Percentiles rank a stretch among this genome's conserved stretches.
Evolutionary conservation across 495 filamentous ascomycete species (phyloP).

Genomic region (Xylaria castorea): DNA sequence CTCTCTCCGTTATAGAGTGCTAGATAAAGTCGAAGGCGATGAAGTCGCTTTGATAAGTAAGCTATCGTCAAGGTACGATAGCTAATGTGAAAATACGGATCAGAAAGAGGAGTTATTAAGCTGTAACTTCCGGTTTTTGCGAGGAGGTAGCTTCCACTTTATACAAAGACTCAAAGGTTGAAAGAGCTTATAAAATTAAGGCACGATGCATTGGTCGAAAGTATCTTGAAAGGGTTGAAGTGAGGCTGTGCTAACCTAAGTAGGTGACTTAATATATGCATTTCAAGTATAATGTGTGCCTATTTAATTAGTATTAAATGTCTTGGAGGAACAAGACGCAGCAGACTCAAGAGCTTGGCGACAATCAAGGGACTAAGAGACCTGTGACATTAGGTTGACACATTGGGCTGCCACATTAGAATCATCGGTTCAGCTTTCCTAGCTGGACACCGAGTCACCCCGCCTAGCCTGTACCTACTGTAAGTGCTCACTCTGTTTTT

Average conservation of each 20-base stretch:
- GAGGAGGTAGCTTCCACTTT: background rate
- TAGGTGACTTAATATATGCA: background rate
- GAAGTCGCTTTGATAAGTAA: background rate
- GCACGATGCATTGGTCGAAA: background rate
- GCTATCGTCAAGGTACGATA: conserved; percentile 3
- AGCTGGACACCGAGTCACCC: conserved; percentile 1
- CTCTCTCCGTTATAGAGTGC: background rate
- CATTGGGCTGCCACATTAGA: background rate
- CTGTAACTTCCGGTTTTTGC: background rate
- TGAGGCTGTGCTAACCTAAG: conserved; percentile 7
- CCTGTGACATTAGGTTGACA: conserved; percentile 4
- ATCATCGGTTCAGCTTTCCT: conserved; percentile 11
- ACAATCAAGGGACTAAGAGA: background rate
- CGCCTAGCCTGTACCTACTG: background rate
- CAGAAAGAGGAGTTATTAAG: background rate
- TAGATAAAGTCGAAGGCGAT: background rate
- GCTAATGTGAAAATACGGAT: background rate
- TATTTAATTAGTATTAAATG: background rate
- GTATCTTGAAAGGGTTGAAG: background rate
- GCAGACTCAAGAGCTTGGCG: conserved; percentile 2
- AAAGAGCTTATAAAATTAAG: background rate
- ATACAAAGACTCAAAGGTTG: background rate
- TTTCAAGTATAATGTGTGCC: background rate
- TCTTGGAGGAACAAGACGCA: background rate
- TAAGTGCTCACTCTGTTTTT: background rate